A percentile compares a stretch with the other conserved stretches of the same genome.
Evolutionary conservation across 441 rosid species (phyloP).

Genomic region (Populus trichocarpa): DNA sequence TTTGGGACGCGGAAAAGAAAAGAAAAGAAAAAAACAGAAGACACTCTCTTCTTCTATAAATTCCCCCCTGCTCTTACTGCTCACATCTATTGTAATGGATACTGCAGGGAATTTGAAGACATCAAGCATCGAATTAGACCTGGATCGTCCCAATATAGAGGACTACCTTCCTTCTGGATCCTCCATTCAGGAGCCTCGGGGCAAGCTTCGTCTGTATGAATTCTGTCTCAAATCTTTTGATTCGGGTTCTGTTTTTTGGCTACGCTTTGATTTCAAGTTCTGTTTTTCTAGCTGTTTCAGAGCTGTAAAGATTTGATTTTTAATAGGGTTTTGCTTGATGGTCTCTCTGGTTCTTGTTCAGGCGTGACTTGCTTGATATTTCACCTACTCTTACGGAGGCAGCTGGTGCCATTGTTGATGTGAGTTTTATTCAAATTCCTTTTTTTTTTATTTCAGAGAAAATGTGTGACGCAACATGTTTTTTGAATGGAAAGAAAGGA

Average conservation of each 20-base stretch:
- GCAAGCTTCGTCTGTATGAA: slow-evolving; percentile 73
- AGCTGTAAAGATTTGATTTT: not conserved
- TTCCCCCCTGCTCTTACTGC: too few relatives aligned
- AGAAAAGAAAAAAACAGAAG: too few relatives aligned
- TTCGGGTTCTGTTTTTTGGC: not conserved
- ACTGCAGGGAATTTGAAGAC: slow-evolving; percentile 40
- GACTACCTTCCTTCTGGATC: slow-evolving; percentile 91
- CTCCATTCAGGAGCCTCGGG: slow-evolving; percentile 72
- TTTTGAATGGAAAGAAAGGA: not conserved
- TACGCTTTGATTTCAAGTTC: not conserved
- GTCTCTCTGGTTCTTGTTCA: slow-evolving; percentile 16
- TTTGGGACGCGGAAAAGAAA: too few relatives aligned
- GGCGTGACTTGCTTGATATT: slow-evolving; percentile 84
- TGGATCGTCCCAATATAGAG: slow-evolving; percentile 83
- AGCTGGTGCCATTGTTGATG: slow-evolving; percentile 96
- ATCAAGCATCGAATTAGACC: slow-evolving; percentile 75
- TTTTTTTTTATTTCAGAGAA: not conserved
- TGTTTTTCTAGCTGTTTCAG: not conserved
- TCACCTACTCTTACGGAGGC: slow-evolving; percentile 90
- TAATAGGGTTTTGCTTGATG: not conserved
- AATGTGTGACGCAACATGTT: not conserved
- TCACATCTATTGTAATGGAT: not conserved
- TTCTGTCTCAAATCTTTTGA: not conserved
- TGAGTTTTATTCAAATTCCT: slow-evolving; percentile 21
- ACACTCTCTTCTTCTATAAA: not conserved